A percentile compares a stretch with the other conserved stretches of the same genome.
These are phyloP conservation scores for Phyllosticta citriasiana DNA, from an alignment of 2,329 filamentous ascomycete species.

Conservation along the genomic window DNA sequence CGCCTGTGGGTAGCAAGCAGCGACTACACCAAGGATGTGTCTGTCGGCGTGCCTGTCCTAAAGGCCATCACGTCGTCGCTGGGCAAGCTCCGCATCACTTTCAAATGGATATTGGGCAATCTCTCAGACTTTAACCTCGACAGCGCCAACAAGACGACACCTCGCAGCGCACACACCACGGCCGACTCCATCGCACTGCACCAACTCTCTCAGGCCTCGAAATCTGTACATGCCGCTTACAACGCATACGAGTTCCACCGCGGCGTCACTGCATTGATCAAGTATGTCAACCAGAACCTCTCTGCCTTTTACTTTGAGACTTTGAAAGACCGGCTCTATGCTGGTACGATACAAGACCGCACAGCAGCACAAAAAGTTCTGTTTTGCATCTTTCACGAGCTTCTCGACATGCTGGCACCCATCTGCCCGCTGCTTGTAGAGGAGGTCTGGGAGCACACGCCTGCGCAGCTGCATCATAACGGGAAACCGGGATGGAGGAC, in stretches of 20 bases:
- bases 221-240: constrained; percentile 55
- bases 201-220: constrained; percentile 58
- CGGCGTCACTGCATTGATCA: constrained; percentile 62
- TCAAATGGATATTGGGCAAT: constrained; percentile 82
- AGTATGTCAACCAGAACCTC: constrained; percentile 72
- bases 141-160: constrained; percentile 15
- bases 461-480: constrained; percentile 49
- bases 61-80: constrained; percentile 65
- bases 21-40: constrained; percentile 82
- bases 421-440: constrained; percentile 76
- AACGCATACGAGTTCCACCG: constrained; percentile 72
- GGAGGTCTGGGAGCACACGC: constrained; percentile 75
- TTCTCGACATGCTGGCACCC: constrained; percentile 71
- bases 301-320: constrained; percentile 92
- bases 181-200: constrained; percentile 57
- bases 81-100: constrained; percentile 77
- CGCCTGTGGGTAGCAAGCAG: constrained; percentile 85
- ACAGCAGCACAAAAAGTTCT: constrained; percentile 47
- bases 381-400: constrained; percentile 55
- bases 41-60: constrained; percentile 69
- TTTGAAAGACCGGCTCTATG: constrained; percentile 86
- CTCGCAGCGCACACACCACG: constrained; percentile 4
- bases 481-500: constrained; percentile 16
- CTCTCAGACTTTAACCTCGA: constrained; percentile 32
- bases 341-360: constrained; percentile 58